phyloP scores from a whole-genome alignment of 345 rosid genomes.

The Noccaea caerulescens region DNA sequence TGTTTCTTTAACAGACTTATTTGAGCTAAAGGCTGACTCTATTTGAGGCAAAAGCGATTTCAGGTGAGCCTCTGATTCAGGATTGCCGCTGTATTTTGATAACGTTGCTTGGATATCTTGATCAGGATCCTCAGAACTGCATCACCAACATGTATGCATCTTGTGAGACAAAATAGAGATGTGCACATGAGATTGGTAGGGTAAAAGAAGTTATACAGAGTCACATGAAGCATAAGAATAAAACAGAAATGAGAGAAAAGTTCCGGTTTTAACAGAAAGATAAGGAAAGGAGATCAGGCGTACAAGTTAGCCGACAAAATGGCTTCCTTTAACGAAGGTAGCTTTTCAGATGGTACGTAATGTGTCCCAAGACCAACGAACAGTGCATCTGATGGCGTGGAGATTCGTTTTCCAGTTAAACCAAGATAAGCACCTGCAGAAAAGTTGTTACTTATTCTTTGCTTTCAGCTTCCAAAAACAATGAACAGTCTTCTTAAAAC shows the following conservation, averaged over 20 bases:
- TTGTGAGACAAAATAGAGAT: slow-evolving; percentile 7
- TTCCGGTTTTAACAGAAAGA: not conserved
- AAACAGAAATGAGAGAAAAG: not conserved
- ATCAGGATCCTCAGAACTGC: slow-evolving; percentile 74
- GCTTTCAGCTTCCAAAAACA: not conserved
- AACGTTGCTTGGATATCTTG: slow-evolving; percentile 58
- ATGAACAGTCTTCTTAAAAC: slow-evolving; percentile 10
- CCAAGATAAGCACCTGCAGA: slow-evolving; percentile 84
- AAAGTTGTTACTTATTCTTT: not conserved
- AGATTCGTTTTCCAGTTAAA: slow-evolving; percentile 82
- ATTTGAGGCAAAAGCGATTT: slow-evolving; percentile 75
- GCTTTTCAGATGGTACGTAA: slow-evolving; percentile 74
- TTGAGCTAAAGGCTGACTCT: slow-evolving; percentile 62
- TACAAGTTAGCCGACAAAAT: slow-evolving; percentile 72
- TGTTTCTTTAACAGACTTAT: slow-evolving; percentile 65
- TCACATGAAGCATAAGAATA: slow-evolving; percentile 2
- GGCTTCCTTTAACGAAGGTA: slow-evolving; percentile 71
- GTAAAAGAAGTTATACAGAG: too few relatives aligned
- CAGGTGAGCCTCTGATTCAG: slow-evolving; percentile 66
- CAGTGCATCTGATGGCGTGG: slow-evolving; percentile 85
- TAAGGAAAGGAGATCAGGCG: slow-evolving; percentile 2
- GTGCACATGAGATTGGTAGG: not conserved
- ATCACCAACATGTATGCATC: slow-evolving; percentile 25
- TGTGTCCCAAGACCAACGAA: slow-evolving; percentile 86
- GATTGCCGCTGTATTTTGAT: slow-evolving; percentile 59